Evolutionary conservation across 108 stramenopile genomes (phyloP).

Genomic region (Cyclotella cryptica): DNA sequence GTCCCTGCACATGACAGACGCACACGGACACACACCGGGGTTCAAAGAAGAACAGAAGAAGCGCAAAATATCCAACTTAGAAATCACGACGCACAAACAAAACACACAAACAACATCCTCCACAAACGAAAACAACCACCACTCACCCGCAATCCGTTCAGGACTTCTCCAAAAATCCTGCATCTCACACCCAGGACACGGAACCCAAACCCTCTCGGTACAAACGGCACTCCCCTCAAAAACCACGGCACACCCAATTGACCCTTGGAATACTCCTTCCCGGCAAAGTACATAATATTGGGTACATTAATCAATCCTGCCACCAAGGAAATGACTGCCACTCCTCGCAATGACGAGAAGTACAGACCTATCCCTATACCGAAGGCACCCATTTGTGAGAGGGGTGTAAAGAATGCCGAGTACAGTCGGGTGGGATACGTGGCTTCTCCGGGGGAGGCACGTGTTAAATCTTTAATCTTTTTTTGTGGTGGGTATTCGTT

Average conservation of each 20-base stretch:
- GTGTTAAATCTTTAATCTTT: slow-evolving; percentile 53
- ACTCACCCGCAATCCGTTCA: slow-evolving; percentile 37
- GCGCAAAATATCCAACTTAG: no score
- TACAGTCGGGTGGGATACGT: slow-evolving; percentile 58
- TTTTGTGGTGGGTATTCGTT: slow-evolving; percentile 9
- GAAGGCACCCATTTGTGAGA: slow-evolving; percentile 63
- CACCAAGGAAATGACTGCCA: slow-evolving; percentile 67
- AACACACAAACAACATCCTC: background rate
- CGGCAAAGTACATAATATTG: slow-evolving; percentile 67
- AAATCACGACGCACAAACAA: no score
- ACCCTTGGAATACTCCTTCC: slow-evolving; percentile 57
- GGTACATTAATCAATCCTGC: slow-evolving; percentile 78
- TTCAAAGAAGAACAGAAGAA: no score
- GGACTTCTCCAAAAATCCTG: slow-evolving; percentile 41
- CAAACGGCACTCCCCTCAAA: slow-evolving; percentile 72
- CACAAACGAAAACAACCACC: slow-evolving; percentile 14
- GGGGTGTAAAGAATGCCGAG: slow-evolving; percentile 62
- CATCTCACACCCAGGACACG: slow-evolving; percentile 49
- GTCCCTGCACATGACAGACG: slow-evolving; percentile 29
- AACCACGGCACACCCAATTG: slow-evolving; percentile 43
- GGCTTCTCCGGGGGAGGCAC: slow-evolving; percentile 77
- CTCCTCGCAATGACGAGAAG: slow-evolving; percentile 71
- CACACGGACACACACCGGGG: no score
- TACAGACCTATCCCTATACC: slow-evolving; percentile 73
- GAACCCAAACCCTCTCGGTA: slow-evolving; percentile 67